Conservation (phyloP, 352 stramenopile genomes). For the Globisporangium paddicum region DNA sequence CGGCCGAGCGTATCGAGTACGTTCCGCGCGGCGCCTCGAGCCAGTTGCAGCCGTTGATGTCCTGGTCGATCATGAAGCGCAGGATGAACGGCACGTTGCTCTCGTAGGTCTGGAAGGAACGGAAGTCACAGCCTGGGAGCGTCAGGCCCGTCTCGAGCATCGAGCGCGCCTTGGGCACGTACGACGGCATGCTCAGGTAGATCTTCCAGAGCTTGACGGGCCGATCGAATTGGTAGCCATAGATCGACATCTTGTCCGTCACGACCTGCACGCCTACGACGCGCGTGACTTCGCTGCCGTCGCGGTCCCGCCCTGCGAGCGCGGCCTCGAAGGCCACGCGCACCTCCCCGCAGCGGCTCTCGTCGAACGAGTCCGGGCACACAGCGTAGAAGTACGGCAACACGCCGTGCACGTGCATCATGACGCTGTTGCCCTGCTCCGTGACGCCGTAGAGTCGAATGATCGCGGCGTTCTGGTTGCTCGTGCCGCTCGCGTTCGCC, state of each 20-base stretch:
- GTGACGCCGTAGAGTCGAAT: constrained; percentile 97
- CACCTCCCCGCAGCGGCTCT: constrained; percentile 63
- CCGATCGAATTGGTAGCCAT: constrained; percentile 82
- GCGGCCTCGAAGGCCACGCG: constrained; percentile 54
- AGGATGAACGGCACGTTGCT: constrained; percentile 99
- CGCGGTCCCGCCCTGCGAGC: constrained; percentile 48
- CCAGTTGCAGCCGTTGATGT: constrained; percentile 97
- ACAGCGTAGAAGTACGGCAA: constrained; percentile 96
- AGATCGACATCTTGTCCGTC: constrained; percentile 79
- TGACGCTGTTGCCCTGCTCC: constrained; percentile 92
- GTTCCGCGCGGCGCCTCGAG: constrained; percentile 90
- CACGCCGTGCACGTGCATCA: constrained; percentile 97
- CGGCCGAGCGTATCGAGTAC: constrained; percentile 81
- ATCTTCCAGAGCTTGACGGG: constrained; percentile 85
- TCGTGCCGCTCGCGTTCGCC: constrained; percentile 91
- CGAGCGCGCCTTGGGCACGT: constrained; percentile 91
- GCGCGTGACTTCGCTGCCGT: constrained; percentile 34
- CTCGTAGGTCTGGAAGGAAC: constrained; percentile 94
- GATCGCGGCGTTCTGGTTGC: constrained; percentile 79
- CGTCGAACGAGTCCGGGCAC: constrained; percentile 71
- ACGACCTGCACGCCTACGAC: constrained; percentile 74
- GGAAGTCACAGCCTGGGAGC: constrained; percentile 58
- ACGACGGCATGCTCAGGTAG: constrained; percentile 92
- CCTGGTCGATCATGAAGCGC: constrained; percentile 99
- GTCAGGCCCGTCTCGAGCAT: constrained; percentile 88